These are phyloP conservation scores for Venturia effusa DNA, from an alignment of 2,329 filamentous ascomycete species.

Conservation along the genomic window DNA sequence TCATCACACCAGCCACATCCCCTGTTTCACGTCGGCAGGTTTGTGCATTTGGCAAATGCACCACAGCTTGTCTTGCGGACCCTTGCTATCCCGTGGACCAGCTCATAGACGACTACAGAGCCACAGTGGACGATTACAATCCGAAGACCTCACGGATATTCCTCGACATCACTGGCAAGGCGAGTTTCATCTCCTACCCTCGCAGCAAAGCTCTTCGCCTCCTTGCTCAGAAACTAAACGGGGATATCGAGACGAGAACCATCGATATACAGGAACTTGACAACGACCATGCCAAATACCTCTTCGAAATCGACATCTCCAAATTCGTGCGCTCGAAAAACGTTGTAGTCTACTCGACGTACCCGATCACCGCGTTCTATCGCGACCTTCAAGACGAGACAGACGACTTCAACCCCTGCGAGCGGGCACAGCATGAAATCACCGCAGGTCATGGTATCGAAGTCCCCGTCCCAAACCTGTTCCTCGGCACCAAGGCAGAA, in stretches of 20 bases:
- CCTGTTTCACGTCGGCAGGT: background rate
- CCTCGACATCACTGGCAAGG: background rate
- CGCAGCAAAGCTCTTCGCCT: background rate
- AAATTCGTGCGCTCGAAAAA: background rate
- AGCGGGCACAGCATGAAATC: background rate
- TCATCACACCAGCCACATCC: background rate
- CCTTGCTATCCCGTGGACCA: background rate
- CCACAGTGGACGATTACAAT: background rate
- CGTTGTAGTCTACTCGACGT: background rate
- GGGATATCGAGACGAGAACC: background rate
- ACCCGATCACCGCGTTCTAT: background rate
- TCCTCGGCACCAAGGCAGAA: background rate
- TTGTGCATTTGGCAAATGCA: background rate
- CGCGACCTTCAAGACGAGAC: background rate
- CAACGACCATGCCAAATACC: background rate
- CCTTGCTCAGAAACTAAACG: background rate
- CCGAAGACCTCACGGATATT: background rate
- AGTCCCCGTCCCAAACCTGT: background rate
- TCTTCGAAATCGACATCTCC: background rate
- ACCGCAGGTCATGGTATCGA: background rate
- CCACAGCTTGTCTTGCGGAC: background rate
- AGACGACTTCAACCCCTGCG: background rate
- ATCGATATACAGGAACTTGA: background rate
- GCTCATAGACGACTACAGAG: background rate
- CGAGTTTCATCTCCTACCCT: background rate